Base-by-base conservation (phyloP, 441 rosid genomes). In the Populus hybrid region DNA sequence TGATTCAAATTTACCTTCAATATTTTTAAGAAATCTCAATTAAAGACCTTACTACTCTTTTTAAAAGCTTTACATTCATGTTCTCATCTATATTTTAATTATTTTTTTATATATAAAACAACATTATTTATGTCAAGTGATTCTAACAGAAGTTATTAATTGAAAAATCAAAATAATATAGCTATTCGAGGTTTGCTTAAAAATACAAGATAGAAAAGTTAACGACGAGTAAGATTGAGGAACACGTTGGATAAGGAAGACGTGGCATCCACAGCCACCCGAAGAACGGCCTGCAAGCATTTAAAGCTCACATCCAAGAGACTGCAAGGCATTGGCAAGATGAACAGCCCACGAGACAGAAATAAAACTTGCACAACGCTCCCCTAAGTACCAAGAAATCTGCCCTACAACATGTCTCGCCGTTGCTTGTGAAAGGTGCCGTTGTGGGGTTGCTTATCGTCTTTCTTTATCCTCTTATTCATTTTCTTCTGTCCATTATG, bases 371-470 rank as follows among this genome's bases (percentile, higher is more conserved):
- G 20, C 10, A 36, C 0, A 11, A 65, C 23, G 36, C 57, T 70
- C 20, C 18, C 61, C 66, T 42, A 34, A 54, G 75, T 71, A 73
- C 80, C 26, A 32, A 73, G 7, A 66, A 72, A 2, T 14, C 14
- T n/a, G 7, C 24, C 32, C 26, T 59, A 8, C 34, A 8, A 2
- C 3, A 7, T 1, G 24, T 38, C 38, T 38, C 54, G 4, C 36
- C 35, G 30, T 6, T 23, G 63, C 57, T 11, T 9, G 21, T 8
- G 50, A 71, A 64, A 77, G 70, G 72, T 77, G 80, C 71, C 35
- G 46, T 11, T 77, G 80, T 71, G 75, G 80, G 80, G 72, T 23
- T 77, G 66, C 24, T 50, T 67, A 5, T 16, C 6, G 5, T 35
- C 9, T 10, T 64, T 14, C 23, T 24, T 18, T 12, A 0, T 71